Conservation (phyloP, 495 filamentous ascomycete species). For the Trypethelium eluteriae region DNA sequence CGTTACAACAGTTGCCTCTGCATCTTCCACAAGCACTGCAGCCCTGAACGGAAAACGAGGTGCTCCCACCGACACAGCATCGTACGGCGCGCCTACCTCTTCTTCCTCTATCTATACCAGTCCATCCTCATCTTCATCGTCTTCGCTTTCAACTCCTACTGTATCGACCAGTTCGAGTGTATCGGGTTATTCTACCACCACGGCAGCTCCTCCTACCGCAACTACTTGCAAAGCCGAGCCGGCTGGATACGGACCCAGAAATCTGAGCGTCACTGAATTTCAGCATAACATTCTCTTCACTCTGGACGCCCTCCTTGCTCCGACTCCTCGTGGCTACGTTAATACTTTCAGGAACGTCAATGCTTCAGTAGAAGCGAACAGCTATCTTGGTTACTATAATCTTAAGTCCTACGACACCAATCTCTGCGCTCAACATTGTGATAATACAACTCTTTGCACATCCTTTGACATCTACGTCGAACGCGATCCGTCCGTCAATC, state of each 20-base stretch:
- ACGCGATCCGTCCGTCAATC: conserved; percentile 40
- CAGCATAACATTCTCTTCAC: conserved; percentile 14
- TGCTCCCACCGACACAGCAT: conserved; percentile 1
- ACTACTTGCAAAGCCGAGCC: conserved; percentile 22
- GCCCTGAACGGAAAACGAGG: neutral
- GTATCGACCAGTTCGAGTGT: neutral
- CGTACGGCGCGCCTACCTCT: neutral
- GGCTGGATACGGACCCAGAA: conserved; percentile 15
- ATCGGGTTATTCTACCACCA: neutral
- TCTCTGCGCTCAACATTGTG: conserved; percentile 34
- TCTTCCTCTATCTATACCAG: neutral
- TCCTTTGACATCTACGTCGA: conserved; percentile 46
- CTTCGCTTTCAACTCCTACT: neutral
- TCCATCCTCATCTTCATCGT: too few relatives aligned
- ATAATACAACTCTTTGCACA: conserved; percentile 31
- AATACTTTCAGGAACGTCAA: conserved; percentile 37
- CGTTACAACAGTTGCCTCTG: conserved; percentile 10
- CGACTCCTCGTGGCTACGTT: conserved; percentile 37
- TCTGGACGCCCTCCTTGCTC: conserved; percentile 22
- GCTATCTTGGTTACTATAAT: conserved; percentile 40
- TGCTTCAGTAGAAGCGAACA: conserved; percentile 31
- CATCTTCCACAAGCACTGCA: neutral
- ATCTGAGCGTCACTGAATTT: conserved; percentile 21
- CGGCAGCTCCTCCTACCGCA: neutral
- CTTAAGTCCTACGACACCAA: conserved; percentile 39